phyloP scores from a whole-genome alignment of 2,329 filamentous ascomycete genomes.

The Amesomyces nigricolor region DNA sequence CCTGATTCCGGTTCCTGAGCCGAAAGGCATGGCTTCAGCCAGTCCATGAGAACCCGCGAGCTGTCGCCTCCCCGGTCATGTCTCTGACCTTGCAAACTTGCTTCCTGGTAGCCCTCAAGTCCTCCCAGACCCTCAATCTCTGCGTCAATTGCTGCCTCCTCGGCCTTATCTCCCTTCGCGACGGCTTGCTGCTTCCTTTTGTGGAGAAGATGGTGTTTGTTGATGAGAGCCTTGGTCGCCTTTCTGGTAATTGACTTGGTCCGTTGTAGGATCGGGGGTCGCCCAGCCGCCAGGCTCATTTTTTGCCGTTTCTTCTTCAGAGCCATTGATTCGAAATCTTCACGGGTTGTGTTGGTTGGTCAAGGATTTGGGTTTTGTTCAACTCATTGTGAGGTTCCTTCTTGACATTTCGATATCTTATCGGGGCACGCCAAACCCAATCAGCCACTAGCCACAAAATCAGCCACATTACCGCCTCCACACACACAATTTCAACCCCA shows the following conservation, averaged over 20 bases:
- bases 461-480: slow-evolving; percentile 21
- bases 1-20: slow-evolving; percentile 18
- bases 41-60: slow-evolving; percentile 57
- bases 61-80: slow-evolving; percentile 62
- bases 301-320: slow-evolving; percentile 36
- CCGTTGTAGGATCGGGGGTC: slow-evolving; percentile 51
- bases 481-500: slow-evolving; percentile 24
- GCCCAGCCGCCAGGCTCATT: slow-evolving; percentile 47
- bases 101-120: slow-evolving; percentile 58
- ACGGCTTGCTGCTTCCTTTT: slow-evolving; percentile 55
- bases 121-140: slow-evolving; percentile 56
- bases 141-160: slow-evolving; percentile 41
- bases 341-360: background rate
- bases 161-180: slow-evolving; percentile 46
- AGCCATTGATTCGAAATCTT: slow-evolving; percentile 35
- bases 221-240: slow-evolving; percentile 59
- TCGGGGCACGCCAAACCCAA: slow-evolving; percentile 3
- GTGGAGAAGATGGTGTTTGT: slow-evolving; percentile 59
- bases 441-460: slow-evolving; percentile 13
- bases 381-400: background rate
- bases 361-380: background rate
- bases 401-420: slow-evolving; percentile 11
- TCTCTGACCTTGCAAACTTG: slow-evolving; percentile 63
- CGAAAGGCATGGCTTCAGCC: slow-evolving; percentile 43
- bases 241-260: slow-evolving; percentile 58